Percentiles rank a stretch among this genome's conserved stretches.
phyloP scores from a whole-genome alignment of 2,329 filamentous ascomycete genomes.

The Plectosphaerella plurivora region DNA sequence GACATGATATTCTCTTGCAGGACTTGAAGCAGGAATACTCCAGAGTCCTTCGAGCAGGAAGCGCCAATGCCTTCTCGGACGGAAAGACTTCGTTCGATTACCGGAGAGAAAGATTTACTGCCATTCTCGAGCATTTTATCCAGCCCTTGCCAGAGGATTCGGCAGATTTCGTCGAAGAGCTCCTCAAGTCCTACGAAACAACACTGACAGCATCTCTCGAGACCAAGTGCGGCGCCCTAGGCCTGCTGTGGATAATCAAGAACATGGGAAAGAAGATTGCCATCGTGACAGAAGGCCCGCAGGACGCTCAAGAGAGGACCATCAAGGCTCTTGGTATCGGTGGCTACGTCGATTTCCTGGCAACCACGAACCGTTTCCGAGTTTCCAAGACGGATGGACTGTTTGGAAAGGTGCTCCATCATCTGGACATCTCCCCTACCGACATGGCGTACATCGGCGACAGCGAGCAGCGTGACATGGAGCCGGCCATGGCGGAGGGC shows the following conservation, averaged over 20 bases:
- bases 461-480: conserved; percentile 20
- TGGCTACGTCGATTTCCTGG: conserved; percentile 21
- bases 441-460: conserved; percentile 25
- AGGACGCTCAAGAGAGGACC: conserved; percentile 41
- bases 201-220: conserved; percentile 20
- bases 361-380: conserved; percentile 23
- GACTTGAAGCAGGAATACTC: conserved; percentile 17
- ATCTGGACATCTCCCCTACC: conserved; percentile 15
- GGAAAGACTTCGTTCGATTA: conserved; percentile 39
- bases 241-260: conserved; percentile 27
- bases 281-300: conserved; percentile 41
- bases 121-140: conserved; percentile 21
- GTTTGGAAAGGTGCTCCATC: conserved; percentile 19
- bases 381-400: conserved; percentile 21
- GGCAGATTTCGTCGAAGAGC: conserved; percentile 11
- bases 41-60: conserved; percentile 26
- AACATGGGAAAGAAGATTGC: conserved; percentile 30
- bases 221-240: conserved; percentile 29
- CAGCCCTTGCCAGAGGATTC: conserved; percentile 9
- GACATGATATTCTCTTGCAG: too few relatives aligned
- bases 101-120: conserved; percentile 30
- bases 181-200: conserved; percentile 23
- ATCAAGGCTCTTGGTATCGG: conserved; percentile 23
- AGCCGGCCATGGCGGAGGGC: conserved; percentile 18
- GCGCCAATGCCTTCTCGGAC: conserved; percentile 35